Evolutionary conservation across 352 stramenopile species (phyloP).

Genomic region (Albugo candida): DNA sequence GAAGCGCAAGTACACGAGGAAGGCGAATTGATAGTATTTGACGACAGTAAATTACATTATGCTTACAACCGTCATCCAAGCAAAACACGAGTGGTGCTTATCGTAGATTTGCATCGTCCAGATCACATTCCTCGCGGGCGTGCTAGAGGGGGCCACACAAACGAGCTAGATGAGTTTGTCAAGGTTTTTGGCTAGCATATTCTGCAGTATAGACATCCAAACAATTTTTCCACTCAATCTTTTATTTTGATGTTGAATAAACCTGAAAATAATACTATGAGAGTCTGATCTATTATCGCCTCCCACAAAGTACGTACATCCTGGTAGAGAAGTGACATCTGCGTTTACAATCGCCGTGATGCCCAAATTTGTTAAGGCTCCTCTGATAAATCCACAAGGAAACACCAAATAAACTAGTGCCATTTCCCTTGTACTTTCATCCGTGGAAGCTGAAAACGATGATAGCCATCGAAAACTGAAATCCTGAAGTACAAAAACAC

Average conservation of each 20-base stretch:
- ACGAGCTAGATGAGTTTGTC: slow-evolving; percentile 82
- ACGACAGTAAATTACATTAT: slow-evolving; percentile 83
- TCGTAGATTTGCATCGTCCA: slow-evolving; percentile 76
- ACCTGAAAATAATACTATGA: slow-evolving; percentile 18
- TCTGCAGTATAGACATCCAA: slow-evolving; percentile 8
- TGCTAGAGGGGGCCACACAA: slow-evolving; percentile 64
- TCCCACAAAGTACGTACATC: slow-evolving; percentile 48
- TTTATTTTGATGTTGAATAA: slow-evolving; percentile 87
- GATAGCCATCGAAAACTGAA: slow-evolving; percentile 86
- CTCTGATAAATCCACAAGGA: slow-evolving; percentile 89
- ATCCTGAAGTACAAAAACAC: slow-evolving; percentile 91
- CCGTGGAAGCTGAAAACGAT: slow-evolving; percentile 50
- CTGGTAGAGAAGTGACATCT: slow-evolving; percentile 82
- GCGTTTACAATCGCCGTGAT: slow-evolving; percentile 90
- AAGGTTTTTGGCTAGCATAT: slow-evolving; percentile 46
- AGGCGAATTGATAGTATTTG: slow-evolving; percentile 73
- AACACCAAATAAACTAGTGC: slow-evolving; percentile 89
- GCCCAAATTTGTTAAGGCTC: slow-evolving; percentile 86
- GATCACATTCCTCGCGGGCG: slow-evolving; percentile 56
- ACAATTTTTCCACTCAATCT: slow-evolving; percentile 7
- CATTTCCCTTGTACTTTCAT: slow-evolving; percentile 78
- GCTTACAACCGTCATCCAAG: slow-evolving; percentile 61
- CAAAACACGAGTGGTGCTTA: slow-evolving; percentile 56
- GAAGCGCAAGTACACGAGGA: slow-evolving; percentile 50
- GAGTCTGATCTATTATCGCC: slow-evolving; percentile 1